Evolutionary conservation across 116 monocot genomes (phyloP).

Genomic region (Dioscorea cayenensis): DNA sequence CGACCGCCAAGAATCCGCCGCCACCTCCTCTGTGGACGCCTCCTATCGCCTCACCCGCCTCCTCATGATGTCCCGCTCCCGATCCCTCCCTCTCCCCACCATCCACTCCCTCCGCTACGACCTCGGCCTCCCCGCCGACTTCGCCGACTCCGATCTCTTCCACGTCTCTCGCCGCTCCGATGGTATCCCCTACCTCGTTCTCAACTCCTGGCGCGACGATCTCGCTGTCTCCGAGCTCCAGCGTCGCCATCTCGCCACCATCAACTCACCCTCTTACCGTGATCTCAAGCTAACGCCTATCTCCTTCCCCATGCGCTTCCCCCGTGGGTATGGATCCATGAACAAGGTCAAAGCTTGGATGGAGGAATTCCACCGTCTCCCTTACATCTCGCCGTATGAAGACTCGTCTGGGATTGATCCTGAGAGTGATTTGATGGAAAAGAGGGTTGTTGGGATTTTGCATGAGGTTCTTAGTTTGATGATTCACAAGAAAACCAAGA

Average conservation of each 20-base stretch:
- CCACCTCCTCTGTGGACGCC: constrained; percentile 6
- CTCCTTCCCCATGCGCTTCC: constrained; percentile 82
- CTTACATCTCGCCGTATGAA: constrained; percentile 90
- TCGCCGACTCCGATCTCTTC: constrained; percentile 38
- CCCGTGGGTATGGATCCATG: constrained; percentile 76
- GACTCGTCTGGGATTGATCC: constrained; percentile 72
- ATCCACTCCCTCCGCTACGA: constrained; percentile 68
- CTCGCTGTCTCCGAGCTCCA: constrained; percentile 64
- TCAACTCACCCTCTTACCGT: constrained; percentile 23
- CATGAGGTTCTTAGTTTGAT: constrained; percentile 88
- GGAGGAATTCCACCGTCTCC: constrained; percentile 85
- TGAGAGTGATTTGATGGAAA: constrained; percentile 89
- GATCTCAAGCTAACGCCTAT: constrained; percentile 29
- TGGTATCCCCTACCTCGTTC: constrained; percentile 23
- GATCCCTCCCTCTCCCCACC: constrained; percentile 57
- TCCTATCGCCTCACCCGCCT: constrained; percentile 49
- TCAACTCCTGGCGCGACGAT: constrained; percentile 25
- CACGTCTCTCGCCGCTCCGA: constrained; percentile 20
- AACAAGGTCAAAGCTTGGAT: constrained; percentile 93
- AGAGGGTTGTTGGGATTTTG: constrained; percentile 79
- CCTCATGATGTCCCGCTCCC: constrained; percentile 68
- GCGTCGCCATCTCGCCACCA: constrained; percentile 26
- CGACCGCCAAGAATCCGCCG: constrained; percentile 18
- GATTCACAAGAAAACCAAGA: constrained; percentile 80
- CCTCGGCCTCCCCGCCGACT: constrained; percentile 68